Evolutionary conservation across 2,329 filamentous ascomycete genomes (phyloP).

Genomic region (Exophiala dermatitidis): DNA sequence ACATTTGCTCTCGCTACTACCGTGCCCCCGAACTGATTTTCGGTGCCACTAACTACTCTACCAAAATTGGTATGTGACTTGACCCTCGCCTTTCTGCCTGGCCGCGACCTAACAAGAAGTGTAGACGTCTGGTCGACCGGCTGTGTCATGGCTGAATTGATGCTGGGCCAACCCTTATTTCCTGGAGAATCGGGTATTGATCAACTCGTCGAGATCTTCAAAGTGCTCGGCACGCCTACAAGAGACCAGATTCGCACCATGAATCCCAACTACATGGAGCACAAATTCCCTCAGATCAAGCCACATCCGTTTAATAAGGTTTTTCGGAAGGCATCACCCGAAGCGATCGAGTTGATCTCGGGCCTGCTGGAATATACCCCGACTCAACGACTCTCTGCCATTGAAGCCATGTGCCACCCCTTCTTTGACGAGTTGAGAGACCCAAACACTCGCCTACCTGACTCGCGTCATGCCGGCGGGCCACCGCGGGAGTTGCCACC

Average conservation of each 20-base stretch:
- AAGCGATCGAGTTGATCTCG: constrained; percentile 91
- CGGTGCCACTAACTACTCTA: constrained; percentile 97
- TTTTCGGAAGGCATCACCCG: constrained; percentile 89
- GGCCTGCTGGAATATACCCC: constrained; percentile 93
- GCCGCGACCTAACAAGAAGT: constrained; percentile 6
- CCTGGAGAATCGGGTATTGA: constrained; percentile 98
- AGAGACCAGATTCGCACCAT: constrained; percentile 98
- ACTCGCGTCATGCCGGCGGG: constrained; percentile 82
- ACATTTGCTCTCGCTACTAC: constrained; percentile 99
- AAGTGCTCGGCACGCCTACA: constrained; percentile 92
- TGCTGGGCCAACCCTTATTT: constrained; percentile 96
- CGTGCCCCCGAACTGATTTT: constrained; percentile 97
- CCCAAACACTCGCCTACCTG: constrained; percentile 80
- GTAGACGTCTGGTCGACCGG: constrained; percentile 99
- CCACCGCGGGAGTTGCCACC: constrained; percentile 72
- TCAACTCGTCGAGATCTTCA: constrained; percentile 98
- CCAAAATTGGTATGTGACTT: constrained; percentile 80
- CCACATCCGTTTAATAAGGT: constrained; percentile 99
- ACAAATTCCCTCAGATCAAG: constrained; percentile 99
- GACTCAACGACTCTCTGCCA: constrained; percentile 83
- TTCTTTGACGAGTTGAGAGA: constrained; percentile 98
- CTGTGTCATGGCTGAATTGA: constrained; percentile 98
- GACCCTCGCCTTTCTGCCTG: constrained; percentile 4
- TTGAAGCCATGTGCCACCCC: constrained; percentile 95
- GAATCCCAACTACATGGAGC: constrained; percentile 99